Base-by-base conservation (phyloP, 2,329 filamentous ascomycete genomes). In the Monosporascus ibericus region DNA sequence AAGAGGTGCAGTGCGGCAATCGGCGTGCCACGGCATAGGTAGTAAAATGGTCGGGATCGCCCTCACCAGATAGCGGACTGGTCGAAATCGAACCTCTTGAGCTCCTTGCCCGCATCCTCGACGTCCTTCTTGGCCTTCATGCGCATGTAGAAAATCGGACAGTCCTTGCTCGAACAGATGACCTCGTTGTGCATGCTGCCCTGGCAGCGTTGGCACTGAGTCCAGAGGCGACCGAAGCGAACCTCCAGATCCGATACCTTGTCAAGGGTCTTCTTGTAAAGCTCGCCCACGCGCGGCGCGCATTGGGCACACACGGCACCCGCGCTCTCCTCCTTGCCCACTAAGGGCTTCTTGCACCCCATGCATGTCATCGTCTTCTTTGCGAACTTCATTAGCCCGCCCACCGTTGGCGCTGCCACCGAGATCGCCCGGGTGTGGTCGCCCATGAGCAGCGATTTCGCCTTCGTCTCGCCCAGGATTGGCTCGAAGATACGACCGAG, bases 101-200 rank as follows among this genome's bases (percentile, higher is more conserved):
- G 71, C 70, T 99, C 94, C 74, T 90, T 95, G 52, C 92, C 90
- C 2, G 86, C 87, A 73, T 99, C 94, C 70, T 97, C 92, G 39
- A 97, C 85, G 69, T 99, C 94, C 77, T 99, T 99, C 81, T 96
- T 95, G 34, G 92, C 92, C 79, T 99, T 99, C 94, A 99, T 99
- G 5, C 94, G 85, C 94, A 99, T 99, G 71, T 99, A 99, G 72
- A 99, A 99, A 65, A 99, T 99, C 1, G 94, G 94, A 68, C 94
- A 99, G 75, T 99, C 94, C 69, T 91, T 88, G 68, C 87, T 92
- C 57, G 87, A 92, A 75, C 94, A 99, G 62, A 99, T 97, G 51
- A 99, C 95, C 71, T 99, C 94, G 69, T 90, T 94, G 73, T 99
- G 94, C 81, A 99, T 88, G 74, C 91, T 96, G 51, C 92, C 94